Percentiles rank a stretch among this genome's conserved stretches.
These are phyloP conservation scores for Pseudonitzschia multistriata DNA, from an alignment of 108 stramenopile genomes.

Conservation along the genomic window DNA sequence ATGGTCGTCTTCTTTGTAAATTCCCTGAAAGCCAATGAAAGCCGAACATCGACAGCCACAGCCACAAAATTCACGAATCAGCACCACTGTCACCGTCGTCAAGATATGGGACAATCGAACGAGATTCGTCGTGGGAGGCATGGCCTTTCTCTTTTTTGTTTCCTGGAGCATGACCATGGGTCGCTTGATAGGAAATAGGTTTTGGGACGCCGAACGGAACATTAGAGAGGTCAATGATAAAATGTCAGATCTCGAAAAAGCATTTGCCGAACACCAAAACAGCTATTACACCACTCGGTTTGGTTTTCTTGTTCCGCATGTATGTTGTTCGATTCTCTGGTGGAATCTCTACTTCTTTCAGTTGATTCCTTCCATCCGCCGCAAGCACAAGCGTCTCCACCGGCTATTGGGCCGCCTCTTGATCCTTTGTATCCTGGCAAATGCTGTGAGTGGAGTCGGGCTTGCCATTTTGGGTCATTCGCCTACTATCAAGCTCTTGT, in stretches of 20 bases:
- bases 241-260: background rate
- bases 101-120: slow-evolving; percentile 3
- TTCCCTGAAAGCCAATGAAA: too few relatives aligned
- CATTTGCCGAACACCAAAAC: background rate
- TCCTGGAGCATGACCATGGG: slow-evolving; percentile 22
- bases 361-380: background rate
- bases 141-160: slow-evolving; percentile 13
- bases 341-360: slow-evolving; percentile 24
- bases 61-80: too few relatives aligned
- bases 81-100: too few relatives aligned
- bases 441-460: background rate
- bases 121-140: slow-evolving; percentile 14
- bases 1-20: too few relatives aligned
- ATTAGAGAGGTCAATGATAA: background rate
- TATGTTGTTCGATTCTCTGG: slow-evolving; percentile 1
- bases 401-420: slow-evolving; percentile 2
- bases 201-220: slow-evolving; percentile 6
- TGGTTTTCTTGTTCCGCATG: slow-evolving; percentile 15
- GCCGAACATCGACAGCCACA: too few relatives aligned
- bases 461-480: background rate
- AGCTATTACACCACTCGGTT: slow-evolving; percentile 6
- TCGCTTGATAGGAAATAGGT: slow-evolving; percentile 18
- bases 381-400: background rate
- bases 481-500: slow-evolving; percentile 12
- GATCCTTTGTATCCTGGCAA: background rate